phyloP scores from a whole-genome alignment of 768 basidiomycete species.

The Aureoboletus auriporus region DNA sequence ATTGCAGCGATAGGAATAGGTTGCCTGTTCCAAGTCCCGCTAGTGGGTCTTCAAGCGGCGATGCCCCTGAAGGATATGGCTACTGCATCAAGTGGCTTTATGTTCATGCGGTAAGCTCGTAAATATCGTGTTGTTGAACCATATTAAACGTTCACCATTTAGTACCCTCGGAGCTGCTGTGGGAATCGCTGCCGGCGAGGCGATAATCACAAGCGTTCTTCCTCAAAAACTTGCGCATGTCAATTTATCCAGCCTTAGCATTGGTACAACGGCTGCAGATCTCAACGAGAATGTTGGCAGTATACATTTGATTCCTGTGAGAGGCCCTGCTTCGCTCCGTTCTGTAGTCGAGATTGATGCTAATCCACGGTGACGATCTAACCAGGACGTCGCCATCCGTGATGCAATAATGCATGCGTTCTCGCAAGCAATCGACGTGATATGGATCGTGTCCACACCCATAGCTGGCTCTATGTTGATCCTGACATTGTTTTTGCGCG shows the following conservation, averaged over 20 bases:
- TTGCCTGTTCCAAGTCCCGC: constrained; percentile 60
- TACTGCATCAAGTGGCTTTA: constrained; percentile 67
- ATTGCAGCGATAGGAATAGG: constrained; percentile 66
- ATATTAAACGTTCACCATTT: constrained; percentile 2
- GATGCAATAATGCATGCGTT: constrained; percentile 56
- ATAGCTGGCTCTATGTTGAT: constrained; percentile 51
- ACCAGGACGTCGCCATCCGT: constrained; percentile 47
- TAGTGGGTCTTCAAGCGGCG: constrained; percentile 76
- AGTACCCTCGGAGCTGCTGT: constrained; percentile 75
- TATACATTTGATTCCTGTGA: constrained; percentile 33
- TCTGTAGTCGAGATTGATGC: background rate
- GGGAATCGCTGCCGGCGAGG: constrained; percentile 69
- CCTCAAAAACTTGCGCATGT: constrained; percentile 31
- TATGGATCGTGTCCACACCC: constrained; percentile 65
- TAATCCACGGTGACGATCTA: background rate
- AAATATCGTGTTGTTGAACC: background rate
- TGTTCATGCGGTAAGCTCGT: constrained; percentile 57
- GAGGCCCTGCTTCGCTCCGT: background rate
- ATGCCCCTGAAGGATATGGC: constrained; percentile 90
- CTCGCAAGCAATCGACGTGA: constrained; percentile 56
- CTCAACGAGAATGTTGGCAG: constrained; percentile 44
- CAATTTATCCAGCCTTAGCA: constrained; percentile 21
- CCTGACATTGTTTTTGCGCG: constrained; percentile 49
- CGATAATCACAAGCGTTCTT: constrained; percentile 59
- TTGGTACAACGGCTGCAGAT: constrained; percentile 38